phyloP scores from a whole-genome alignment of 305 asterid genomes.

The Stenogyne calaminthoides region DNA sequence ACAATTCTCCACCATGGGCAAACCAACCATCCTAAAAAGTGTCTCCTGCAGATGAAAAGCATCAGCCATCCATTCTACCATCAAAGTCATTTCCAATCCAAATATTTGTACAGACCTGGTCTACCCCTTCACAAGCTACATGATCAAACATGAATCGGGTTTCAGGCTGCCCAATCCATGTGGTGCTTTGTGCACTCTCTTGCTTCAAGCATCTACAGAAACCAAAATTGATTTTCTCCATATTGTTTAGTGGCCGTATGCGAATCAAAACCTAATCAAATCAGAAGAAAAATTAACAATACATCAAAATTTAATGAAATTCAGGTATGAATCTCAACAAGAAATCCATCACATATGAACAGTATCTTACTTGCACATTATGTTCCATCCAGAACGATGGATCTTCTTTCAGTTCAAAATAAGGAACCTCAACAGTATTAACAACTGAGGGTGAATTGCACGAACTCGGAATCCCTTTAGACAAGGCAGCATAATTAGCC shows the following conservation, averaged over 20 bases:
- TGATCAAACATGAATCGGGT: conserved; percentile 92
- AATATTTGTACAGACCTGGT: conserved; percentile 57
- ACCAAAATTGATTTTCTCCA: conserved; percentile 74
- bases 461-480: conserved; percentile 68
- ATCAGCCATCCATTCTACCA: conserved; percentile 24
- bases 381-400: conserved; percentile 97
- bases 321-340: conserved; percentile 6
- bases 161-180: conserved; percentile 97
- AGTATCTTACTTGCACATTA: conserved; percentile 81
- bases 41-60: conserved; percentile 69
- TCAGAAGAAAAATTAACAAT: conserved; percentile 1
- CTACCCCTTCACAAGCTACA: conserved; percentile 88
- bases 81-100: conserved; percentile 17
- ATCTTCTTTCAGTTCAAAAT: conserved; percentile 85
- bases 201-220: conserved; percentile 87
- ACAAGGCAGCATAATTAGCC: conserved; percentile 59
- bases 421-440: conserved; percentile 74
- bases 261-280: conserved; percentile 85
- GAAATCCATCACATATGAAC: neutral
- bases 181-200: conserved; percentile 78
- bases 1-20: conserved; percentile 99
- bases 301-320: neutral
- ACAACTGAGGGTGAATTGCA: conserved; percentile 50
- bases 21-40: conserved; percentile 89
- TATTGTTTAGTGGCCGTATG: conserved; percentile 76